These are phyloP conservation scores for Didymella arachidicola DNA, from an alignment of 2,329 filamentous ascomycete genomes.

Conservation along the genomic window DNA sequence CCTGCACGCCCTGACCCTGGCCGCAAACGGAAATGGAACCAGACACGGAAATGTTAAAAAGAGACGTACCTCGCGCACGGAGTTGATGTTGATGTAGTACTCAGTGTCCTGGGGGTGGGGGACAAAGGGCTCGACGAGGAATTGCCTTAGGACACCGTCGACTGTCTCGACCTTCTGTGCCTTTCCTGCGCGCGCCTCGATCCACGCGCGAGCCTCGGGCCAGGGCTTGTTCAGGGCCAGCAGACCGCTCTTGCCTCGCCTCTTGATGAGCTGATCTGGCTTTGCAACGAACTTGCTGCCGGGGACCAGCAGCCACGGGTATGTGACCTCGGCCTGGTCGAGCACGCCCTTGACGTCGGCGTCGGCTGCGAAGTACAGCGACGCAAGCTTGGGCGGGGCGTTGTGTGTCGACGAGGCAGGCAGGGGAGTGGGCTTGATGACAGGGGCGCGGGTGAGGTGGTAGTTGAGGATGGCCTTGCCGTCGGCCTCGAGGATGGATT, in stretches of 20 bases:
- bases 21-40: conserved; percentile 12
- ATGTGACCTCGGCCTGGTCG: conserved; percentile 93
- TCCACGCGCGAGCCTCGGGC: conserved; percentile 92
- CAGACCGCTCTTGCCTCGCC: conserved; percentile 97
- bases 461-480: conserved; percentile 99
- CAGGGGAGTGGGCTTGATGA: conserved; percentile 98
- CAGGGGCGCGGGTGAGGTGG: conserved; percentile 95
- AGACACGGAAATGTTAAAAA: conserved; percentile 27
- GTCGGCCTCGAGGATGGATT: conserved; percentile 98
- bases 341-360: conserved; percentile 83
- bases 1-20: conserved; percentile 9
- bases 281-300: conserved; percentile 96
- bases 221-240: conserved; percentile 97
- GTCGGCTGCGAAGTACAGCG: conserved; percentile 91
- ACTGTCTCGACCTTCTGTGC: conserved; percentile 91
- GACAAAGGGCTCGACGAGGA: conserved; percentile 98
- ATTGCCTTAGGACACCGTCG: conserved; percentile 87
- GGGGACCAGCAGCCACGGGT: conserved; percentile 88
- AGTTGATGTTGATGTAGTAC: conserved; percentile 99
- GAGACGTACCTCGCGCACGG: conserved; percentile 92
- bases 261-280: conserved; percentile 99
- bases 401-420: conserved; percentile 87
- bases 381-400: conserved; percentile 86
- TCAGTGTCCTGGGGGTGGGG: conserved; percentile 94
- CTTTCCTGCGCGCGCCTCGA: conserved; percentile 91